Evolutionary conservation across 2,329 filamentous ascomycete species (phyloP).

Genomic region (Colletotrichum sublineola): DNA sequence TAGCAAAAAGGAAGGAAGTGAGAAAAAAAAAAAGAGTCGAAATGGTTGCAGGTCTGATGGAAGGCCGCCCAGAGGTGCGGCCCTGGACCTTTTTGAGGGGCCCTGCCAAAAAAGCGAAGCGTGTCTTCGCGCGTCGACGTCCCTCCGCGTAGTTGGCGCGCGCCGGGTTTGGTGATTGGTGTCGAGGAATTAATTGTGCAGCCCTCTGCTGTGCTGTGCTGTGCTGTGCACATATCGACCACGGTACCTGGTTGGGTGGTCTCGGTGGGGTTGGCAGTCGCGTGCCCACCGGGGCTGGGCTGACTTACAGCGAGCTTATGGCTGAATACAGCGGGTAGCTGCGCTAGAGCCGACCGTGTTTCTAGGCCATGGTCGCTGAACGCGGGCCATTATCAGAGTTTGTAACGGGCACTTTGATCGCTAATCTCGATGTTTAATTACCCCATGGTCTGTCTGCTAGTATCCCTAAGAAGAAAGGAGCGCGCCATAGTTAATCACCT

Average conservation of each 20-base stretch:
- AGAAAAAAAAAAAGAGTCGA: slow-evolving; percentile 33
- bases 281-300: background rate
- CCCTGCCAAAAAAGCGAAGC: slow-evolving; percentile 29
- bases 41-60: slow-evolving; percentile 46
- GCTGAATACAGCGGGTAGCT: background rate
- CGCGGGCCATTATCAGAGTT: slow-evolving; percentile 28
- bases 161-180: slow-evolving; percentile 13
- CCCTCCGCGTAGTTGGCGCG: slow-evolving; percentile 24
- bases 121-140: slow-evolving; percentile 29
- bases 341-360: slow-evolving; percentile 22
- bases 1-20: background rate
- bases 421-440: slow-evolving; percentile 15
- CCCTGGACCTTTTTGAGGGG: slow-evolving; percentile 48
- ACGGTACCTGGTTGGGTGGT: no score
- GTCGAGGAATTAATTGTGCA: slow-evolving; percentile 16
- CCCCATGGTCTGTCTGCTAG: background rate
- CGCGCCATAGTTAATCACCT: no score
- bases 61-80: slow-evolving; percentile 46
- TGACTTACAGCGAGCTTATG: slow-evolving; percentile 3
- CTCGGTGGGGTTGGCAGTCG: background rate
- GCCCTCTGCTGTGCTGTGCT: slow-evolving; percentile 9
- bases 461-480: background rate
- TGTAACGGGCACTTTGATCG: slow-evolving; percentile 8
- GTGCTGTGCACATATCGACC: background rate
- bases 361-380: slow-evolving; percentile 23